Conservation (phyloP, 768 basidiomycete genomes). For the Boletus fagicola region DNA sequence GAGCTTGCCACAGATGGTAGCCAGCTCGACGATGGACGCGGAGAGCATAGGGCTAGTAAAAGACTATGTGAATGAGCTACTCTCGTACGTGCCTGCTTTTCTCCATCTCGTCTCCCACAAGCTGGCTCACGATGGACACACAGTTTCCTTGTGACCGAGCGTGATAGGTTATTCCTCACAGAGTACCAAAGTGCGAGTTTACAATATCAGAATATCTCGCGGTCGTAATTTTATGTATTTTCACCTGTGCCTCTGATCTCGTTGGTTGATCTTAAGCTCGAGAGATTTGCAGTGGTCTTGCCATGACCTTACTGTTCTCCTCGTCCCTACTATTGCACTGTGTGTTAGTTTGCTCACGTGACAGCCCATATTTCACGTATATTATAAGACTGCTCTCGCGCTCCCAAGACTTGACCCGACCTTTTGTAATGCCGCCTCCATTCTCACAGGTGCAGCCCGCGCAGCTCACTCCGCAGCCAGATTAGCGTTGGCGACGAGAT, state of each 20-base stretch:
- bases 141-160: conserved; percentile 80
- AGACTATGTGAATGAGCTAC: conserved; percentile 88
- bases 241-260: background rate
- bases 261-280: background rate
- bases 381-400: background rate
- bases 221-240: conserved; percentile 47
- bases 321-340: background rate
- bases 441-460: conserved; percentile 45
- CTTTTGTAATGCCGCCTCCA: conserved; percentile 45
- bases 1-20: conserved; percentile 87
- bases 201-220: conserved; percentile 79
- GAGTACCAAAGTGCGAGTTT: conserved; percentile 78
- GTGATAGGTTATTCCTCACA: conserved; percentile 66
- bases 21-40: conserved; percentile 83
- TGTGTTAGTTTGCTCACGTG: conserved; percentile 1
- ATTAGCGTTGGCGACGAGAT: conserved; percentile 41
- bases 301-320: background rate
- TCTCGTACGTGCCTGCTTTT: conserved; percentile 53
- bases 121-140: background rate
- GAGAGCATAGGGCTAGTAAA: conserved; percentile 80
- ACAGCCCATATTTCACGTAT: background rate
- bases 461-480: conserved; percentile 55
- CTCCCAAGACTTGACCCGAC: background rate
- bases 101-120: background rate
- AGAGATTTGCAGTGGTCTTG: background rate